phyloP scores from a whole-genome alignment of 177 flowering plant species.

The Vitis hybrid region DNA sequence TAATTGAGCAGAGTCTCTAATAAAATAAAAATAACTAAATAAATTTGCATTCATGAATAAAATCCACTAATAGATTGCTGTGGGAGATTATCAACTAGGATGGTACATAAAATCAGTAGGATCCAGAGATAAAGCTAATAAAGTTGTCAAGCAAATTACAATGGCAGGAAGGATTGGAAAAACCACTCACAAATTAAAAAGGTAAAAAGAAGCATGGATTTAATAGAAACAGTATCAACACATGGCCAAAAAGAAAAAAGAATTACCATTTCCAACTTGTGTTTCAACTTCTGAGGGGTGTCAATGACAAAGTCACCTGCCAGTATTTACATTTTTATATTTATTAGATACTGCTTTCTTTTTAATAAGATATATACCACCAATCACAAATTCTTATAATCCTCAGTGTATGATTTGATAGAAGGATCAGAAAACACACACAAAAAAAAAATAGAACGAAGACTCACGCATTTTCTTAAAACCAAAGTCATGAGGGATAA shows the following conservation, averaged over 20 bases:
- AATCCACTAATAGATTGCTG: background rate
- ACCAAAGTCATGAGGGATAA: conserved; percentile 98
- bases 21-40: background rate
- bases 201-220: background rate
- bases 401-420: background rate
- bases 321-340: conserved; percentile 13
- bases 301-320: conserved; percentile 93
- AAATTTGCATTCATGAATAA: background rate
- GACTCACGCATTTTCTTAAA: conserved; percentile 88
- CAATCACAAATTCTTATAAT: background rate
- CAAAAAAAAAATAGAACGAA: conserved; percentile 13
- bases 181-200: background rate
- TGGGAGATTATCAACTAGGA: background rate
- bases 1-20: background rate
- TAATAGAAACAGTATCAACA: background rate
- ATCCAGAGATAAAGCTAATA: background rate
- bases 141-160: background rate
- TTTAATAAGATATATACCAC: background rate
- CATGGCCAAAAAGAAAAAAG: conserved; percentile 5
- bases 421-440: background rate
- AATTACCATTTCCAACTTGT: conserved; percentile 84
- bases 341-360: conserved; percentile 1
- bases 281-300: conserved; percentile 73
- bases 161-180: background rate
- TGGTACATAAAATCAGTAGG: background rate